A percentile compares a stretch with the other conserved stretches of the same genome.
phyloP scores from a whole-genome alignment of 805 yeast genomes.

The Wickerhamiella occidentalis region DNA sequence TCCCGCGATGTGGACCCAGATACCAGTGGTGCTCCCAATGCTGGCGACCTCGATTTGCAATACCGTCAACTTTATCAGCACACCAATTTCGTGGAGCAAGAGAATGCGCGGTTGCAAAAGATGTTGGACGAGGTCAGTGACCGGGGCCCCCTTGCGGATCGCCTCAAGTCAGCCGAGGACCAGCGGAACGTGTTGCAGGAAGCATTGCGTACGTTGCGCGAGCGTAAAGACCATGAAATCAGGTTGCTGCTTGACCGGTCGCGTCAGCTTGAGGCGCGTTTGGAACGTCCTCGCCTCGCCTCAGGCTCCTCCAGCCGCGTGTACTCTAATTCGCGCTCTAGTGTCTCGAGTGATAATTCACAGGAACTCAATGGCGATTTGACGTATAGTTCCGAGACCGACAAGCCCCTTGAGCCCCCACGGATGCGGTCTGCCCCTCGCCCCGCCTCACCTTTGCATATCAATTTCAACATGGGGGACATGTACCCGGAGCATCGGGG shows the following conservation, averaged over 20 bases:
- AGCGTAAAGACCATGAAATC: slow-evolving; percentile 30
- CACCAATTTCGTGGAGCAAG: slow-evolving; percentile 25
- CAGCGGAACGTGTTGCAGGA: slow-evolving; percentile 32
- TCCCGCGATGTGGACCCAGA: slow-evolving; percentile 7
- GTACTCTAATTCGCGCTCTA: not conserved
- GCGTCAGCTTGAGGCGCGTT: slow-evolving; percentile 22
- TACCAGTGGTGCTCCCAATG: slow-evolving; percentile 13
- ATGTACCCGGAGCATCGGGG: slow-evolving; percentile 4
- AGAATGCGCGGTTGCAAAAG: slow-evolving; percentile 25
- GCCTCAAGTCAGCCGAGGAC: slow-evolving; percentile 25
- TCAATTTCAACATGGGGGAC: slow-evolving; percentile 13
- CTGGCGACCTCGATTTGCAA: slow-evolving; percentile 13
- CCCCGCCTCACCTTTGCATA: slow-evolving; percentile 14
- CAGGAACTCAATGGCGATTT: not conserved
- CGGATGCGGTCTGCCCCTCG: slow-evolving; percentile 11
- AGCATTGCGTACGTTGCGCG: slow-evolving; percentile 31
- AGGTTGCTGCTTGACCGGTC: slow-evolving; percentile 23
- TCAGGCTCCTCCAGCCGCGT: not conserved
- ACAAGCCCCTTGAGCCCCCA: slow-evolving; percentile 12
- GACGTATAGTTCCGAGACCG: slow-evolving; percentile 4
- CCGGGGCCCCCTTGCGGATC: slow-evolving; percentile 28
- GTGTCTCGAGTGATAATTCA: slow-evolving; percentile 1
- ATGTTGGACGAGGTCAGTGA: slow-evolving; percentile 25
- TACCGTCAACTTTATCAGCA: slow-evolving; percentile 25
- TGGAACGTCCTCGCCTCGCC: slow-evolving; percentile 16